Conservation (phyloP, 257 asterid species). For the Mentha longifolia region DNA sequence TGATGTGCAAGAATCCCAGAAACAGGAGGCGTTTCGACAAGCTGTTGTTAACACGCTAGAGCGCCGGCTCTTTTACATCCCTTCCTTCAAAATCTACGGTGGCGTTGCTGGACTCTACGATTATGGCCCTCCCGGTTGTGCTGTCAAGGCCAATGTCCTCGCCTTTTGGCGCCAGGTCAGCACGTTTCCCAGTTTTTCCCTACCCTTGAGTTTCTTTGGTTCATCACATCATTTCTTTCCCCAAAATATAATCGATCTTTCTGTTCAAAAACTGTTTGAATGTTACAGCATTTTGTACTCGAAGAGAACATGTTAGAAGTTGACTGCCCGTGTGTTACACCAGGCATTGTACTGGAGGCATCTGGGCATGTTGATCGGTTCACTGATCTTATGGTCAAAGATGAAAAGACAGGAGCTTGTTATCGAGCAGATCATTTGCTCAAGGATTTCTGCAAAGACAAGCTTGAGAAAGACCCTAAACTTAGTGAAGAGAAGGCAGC, state of each 20-base stretch:
- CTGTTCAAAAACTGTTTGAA: conserved; percentile 10
- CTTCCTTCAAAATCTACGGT: conserved; percentile 83
- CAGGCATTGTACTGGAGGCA: conserved; percentile 79
- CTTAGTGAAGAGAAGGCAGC: conserved; percentile 49
- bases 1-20: conserved; percentile 35
- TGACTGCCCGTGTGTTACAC: conserved; percentile 88
- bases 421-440: conserved; percentile 81
- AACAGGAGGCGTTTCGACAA: conserved; percentile 71
- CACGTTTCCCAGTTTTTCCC: conserved; percentile 7
- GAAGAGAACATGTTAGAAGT: conserved; percentile 85
- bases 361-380: conserved; percentile 90
- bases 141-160: conserved; percentile 83
- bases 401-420: conserved; percentile 69
- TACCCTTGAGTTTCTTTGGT: too few species aligned
- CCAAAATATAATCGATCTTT: too few species aligned
- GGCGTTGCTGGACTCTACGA: conserved; percentile 91
- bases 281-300: conserved; percentile 72
- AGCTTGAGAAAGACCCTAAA: conserved; percentile 62
- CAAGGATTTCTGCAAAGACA: conserved; percentile 74
- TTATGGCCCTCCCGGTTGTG: conserved; percentile 91
- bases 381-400: conserved; percentile 90
- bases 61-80: conserved; percentile 74
- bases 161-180: conserved; percentile 93
- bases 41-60: conserved; percentile 75
- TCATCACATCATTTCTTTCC: too few species aligned